phyloP scores from a whole-genome alignment of 2,329 filamentous ascomycete species.

The Lasiodiplodia citricola region DNA sequence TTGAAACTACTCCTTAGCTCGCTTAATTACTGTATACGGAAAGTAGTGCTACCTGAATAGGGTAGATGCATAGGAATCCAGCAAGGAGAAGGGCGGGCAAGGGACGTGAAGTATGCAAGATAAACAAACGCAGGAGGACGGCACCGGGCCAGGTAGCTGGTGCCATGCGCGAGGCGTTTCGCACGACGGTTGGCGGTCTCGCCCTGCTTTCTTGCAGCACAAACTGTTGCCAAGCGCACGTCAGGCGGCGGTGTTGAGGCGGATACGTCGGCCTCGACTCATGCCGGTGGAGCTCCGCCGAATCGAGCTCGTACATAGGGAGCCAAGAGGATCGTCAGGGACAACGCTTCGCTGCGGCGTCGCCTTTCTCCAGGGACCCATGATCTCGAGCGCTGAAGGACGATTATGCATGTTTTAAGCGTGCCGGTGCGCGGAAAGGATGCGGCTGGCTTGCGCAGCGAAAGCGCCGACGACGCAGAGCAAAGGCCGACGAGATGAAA shows the following conservation, averaged over 20 bases:
- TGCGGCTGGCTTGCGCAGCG: background rate
- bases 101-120: conserved; percentile 5
- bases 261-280: background rate
- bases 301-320: background rate
- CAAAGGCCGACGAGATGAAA: background rate
- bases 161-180: conserved; percentile 16
- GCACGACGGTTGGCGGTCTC: background rate
- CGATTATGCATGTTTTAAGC: conserved; percentile 15
- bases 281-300: too few species aligned
- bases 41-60: background rate
- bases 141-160: background rate
- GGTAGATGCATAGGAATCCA: conserved; percentile 9
- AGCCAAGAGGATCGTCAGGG: conserved; percentile 19
- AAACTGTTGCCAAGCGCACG: conserved; percentile 1
- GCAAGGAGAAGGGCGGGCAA: conserved; percentile 9
- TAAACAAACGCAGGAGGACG: conserved; percentile 9
- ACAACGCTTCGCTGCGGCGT: background rate
- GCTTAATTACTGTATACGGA: background rate
- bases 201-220: background rate
- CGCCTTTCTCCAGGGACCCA: background rate
- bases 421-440: background rate
- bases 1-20: conserved; percentile 9
- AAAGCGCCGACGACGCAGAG: background rate
- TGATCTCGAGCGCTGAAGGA: background rate
- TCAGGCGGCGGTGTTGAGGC: background rate